A percentile compares a stretch with the other conserved stretches of the same genome.
Evolutionary conservation across 139 green algal species (phyloP).

Genomic region (Nannochloris sp.): DNA sequence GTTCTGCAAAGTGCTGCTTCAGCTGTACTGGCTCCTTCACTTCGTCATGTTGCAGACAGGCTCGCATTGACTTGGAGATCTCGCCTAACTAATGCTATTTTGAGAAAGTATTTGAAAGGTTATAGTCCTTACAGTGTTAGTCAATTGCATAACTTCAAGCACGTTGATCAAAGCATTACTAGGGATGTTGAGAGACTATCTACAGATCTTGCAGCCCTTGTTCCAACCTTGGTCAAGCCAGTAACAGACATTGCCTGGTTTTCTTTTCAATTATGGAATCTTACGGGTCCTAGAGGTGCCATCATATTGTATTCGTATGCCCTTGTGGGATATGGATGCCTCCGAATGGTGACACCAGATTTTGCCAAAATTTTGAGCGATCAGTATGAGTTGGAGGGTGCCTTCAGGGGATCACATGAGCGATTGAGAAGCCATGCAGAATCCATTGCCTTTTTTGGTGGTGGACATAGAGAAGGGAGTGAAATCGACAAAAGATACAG

Average conservation of each 20-base stretch:
- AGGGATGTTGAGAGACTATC: slow-evolving; percentile 54
- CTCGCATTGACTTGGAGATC: slow-evolving; percentile 57
- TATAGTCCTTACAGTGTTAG: slow-evolving; percentile 45
- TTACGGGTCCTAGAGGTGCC: slow-evolving; percentile 50
- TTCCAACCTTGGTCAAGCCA: slow-evolving; percentile 64
- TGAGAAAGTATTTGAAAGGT: slow-evolving; percentile 44
- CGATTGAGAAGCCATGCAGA: slow-evolving; percentile 51
- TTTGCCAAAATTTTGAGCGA: slow-evolving; percentile 35
- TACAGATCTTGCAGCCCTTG: slow-evolving; percentile 52
- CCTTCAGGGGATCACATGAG: slow-evolving; percentile 42
- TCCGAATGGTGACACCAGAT: slow-evolving; percentile 51
- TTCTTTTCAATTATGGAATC: slow-evolving; percentile 35
- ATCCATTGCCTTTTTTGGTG: slow-evolving; percentile 60
- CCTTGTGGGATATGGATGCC: slow-evolving; percentile 37
- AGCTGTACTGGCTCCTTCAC: slow-evolving; percentile 53
- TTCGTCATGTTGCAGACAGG: slow-evolving; percentile 47
- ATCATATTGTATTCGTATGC: slow-evolving; percentile 63
- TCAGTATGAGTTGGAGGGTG: slow-evolving; percentile 42
- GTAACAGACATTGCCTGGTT: slow-evolving; percentile 67
- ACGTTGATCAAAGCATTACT: slow-evolving; percentile 54
- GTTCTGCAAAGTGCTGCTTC: slow-evolving; percentile 43
- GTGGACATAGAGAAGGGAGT: slow-evolving; percentile 36
- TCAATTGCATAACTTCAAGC: slow-evolving; percentile 41
- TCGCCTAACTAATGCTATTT: slow-evolving; percentile 38
- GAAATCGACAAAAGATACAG: slow-evolving; percentile 28